phyloP scores from a whole-genome alignment of 164 flowering plant genomes.

The Aristolochia fimbriata region DNA sequence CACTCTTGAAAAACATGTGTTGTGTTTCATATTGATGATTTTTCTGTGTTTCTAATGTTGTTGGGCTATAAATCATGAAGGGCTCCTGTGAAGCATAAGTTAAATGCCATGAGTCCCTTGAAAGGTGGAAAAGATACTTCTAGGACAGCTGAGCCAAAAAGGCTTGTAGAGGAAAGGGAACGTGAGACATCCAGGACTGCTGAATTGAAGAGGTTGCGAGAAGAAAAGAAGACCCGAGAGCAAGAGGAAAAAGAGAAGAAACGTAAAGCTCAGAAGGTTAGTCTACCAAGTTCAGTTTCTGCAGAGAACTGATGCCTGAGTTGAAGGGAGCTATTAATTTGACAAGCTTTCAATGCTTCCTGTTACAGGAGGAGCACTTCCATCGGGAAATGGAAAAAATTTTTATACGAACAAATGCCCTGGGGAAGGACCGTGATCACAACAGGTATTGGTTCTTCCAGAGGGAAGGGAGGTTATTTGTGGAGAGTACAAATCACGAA shows the following conservation, averaged over 20 bases:
- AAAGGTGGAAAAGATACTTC: constrained; percentile 7
- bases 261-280: constrained; percentile 10
- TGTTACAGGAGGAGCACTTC: constrained; percentile 11
- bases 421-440: constrained; percentile 13
- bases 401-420: constrained; percentile 6
- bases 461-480: constrained; percentile 10
- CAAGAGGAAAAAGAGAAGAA: constrained; percentile 7
- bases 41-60: neutral
- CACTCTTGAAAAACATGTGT: neutral
- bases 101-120: neutral
- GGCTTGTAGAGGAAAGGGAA: constrained; percentile 1
- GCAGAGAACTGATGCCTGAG: neutral
- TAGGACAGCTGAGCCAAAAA: constrained; percentile 5
- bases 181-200: neutral
- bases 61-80: constrained; percentile 5
- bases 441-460: constrained; percentile 12
- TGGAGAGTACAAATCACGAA: constrained; percentile 12
- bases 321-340: neutral
- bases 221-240: neutral
- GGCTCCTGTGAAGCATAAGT: constrained; percentile 4
- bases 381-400: constrained; percentile 11
- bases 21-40: neutral
- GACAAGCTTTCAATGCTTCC: neutral
- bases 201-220: constrained; percentile 5
- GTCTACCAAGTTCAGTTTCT: neutral